Conservation (phyloP, 1,284 basidiomycete genomes). For the Ceratobasidium sp. region DNA sequence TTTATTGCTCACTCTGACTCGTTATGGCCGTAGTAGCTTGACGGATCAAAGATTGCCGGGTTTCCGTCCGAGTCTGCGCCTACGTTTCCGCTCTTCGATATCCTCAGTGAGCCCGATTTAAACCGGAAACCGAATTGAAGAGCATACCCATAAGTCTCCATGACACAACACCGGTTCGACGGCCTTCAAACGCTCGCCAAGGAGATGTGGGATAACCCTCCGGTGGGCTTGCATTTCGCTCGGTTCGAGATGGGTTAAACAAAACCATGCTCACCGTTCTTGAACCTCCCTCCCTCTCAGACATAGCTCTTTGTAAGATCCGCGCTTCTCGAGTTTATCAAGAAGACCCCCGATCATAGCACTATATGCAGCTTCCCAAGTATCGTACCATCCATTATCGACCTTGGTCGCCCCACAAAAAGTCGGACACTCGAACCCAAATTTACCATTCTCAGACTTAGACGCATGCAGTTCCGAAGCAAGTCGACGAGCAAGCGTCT, state of each 20-base stretch:
- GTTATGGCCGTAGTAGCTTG: conserved; percentile 87
- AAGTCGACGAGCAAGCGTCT: conserved; percentile 72
- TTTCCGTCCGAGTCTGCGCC: conserved; percentile 65
- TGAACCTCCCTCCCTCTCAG: conserved; percentile 70
- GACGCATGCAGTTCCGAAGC: conserved; percentile 73
- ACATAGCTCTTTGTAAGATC: conserved; percentile 64
- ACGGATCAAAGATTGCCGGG: conserved; percentile 86
- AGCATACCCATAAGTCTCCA: conserved; percentile 86
- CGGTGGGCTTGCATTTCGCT: background rate
- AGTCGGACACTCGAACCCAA: conserved; percentile 83
- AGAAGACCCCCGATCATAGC: conserved; percentile 78
- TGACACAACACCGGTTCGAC: conserved; percentile 85
- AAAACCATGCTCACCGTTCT: conserved; percentile 65
- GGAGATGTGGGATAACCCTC: conserved; percentile 83
- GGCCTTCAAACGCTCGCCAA: conserved; percentile 66
- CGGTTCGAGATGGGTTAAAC: background rate
- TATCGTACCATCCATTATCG: conserved; percentile 80
- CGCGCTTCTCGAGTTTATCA: conserved; percentile 66
- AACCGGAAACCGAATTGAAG: background rate
- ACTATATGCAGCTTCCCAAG: conserved; percentile 80
- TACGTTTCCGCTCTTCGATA: conserved; percentile 81
- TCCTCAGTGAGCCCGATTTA: no score
- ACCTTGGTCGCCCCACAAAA: conserved; percentile 85
- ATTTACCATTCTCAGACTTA: conserved; percentile 66
- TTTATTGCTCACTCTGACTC: conserved; percentile 80